Evolutionary conservation across 2,329 filamentous ascomycete species (phyloP).

Genomic region (Pseudogymnoascus sp.): DNA sequence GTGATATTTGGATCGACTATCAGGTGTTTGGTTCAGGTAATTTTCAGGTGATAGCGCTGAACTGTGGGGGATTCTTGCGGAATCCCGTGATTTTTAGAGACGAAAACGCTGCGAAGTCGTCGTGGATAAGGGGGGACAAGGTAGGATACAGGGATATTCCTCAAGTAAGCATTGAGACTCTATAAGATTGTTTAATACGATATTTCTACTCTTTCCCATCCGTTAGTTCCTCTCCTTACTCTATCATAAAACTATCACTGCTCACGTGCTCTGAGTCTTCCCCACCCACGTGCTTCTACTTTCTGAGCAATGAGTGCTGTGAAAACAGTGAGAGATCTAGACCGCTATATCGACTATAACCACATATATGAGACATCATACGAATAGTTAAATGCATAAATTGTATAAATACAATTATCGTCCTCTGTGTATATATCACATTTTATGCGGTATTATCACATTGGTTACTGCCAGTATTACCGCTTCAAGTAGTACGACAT

Average conservation of each 20-base stretch:
- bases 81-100: neutral
- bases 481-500: neutral
- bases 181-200: neutral
- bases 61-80: neutral
- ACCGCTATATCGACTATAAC: neutral
- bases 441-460: neutral
- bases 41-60: neutral
- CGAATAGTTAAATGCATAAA: neutral
- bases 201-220: too few relatives aligned
- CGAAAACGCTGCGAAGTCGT: too few relatives aligned
- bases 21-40: neutral
- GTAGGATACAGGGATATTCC: neutral
- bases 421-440: neutral
- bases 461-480: neutral
- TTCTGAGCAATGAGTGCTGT: neutral
- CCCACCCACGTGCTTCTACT: neutral
- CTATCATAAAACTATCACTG: neutral
- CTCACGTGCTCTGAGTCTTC: neutral
- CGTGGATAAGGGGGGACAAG: neutral
- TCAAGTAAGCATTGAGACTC: neutral
- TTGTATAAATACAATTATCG: neutral
- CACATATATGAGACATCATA: neutral
- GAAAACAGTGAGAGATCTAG: neutral
- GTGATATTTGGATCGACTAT: neutral
- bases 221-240: neutral